Conservation (phyloP, 2,329 filamentous ascomycete species). For the Alternaria triticina region DNA sequence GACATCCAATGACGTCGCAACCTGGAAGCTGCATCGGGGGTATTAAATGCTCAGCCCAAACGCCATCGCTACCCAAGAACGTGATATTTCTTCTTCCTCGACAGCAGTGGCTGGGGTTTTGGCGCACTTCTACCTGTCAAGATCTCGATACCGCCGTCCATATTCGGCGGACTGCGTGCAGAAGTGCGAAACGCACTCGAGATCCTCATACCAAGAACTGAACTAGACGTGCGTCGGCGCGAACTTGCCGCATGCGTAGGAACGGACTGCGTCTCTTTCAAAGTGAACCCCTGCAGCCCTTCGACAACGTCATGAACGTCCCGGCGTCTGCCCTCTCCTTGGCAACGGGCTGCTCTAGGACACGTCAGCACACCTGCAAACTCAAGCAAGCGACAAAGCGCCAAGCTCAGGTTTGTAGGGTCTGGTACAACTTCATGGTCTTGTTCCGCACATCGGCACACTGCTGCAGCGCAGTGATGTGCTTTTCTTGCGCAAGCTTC, state of each 20-base stretch:
- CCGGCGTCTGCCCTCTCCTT: background rate
- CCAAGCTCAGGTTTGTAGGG: conserved; percentile 14
- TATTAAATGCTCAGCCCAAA: conserved; percentile 4
- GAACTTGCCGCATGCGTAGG: background rate
- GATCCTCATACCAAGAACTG: background rate
- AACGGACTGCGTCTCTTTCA: background rate
- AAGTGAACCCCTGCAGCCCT: background rate
- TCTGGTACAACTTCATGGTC: conserved; percentile 36
- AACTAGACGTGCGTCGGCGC: background rate
- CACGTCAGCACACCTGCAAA: conserved; percentile 11
- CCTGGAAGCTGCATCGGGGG: background rate
- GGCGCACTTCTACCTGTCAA: background rate
- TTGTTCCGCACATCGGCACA: conserved; percentile 43
- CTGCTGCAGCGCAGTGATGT: conserved; percentile 61
- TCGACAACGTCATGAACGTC: background rate
- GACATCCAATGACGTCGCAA: background rate
- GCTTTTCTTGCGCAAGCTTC: conserved; percentile 64
- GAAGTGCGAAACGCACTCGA: background rate
- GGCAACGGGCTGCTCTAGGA: background rate
- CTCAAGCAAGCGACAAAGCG: background rate
- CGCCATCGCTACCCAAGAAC: conserved; percentile 13
- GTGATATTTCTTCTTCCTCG: conserved; percentile 11
- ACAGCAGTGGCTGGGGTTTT: background rate
- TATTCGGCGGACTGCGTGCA: background rate
- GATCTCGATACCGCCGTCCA: background rate